Base-by-base conservation (phyloP, 805 yeast genomes). In the Candida nitratophila region DNA sequence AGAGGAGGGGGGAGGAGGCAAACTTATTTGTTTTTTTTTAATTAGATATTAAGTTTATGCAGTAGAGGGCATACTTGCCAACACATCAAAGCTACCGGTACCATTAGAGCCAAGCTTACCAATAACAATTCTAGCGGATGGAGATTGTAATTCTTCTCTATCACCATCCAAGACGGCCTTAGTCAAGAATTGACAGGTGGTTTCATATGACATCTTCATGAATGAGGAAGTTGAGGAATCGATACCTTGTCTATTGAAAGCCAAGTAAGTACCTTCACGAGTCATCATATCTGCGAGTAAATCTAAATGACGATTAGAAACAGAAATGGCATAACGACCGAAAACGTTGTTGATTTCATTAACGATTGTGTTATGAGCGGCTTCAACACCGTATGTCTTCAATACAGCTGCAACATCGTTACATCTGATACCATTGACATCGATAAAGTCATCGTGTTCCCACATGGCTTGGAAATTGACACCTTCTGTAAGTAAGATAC, bases 231-330 rank as follows among this genome's bases (percentile, higher is more conserved):
- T 89, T 14, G 93, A 79, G 1, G 96, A 77, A 64, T 93, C 98
- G 63, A 95, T 90, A 66, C 99, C 99, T 70, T 88, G 96, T 74
- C 99, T 86, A 68, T 88, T 90, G 74, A 93, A 93, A 22, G 99
- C 96, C 61, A 91, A 70, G 62, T 90, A 93, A 2, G 95, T 79
- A 59, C 99, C 99, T 68, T 93, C 98, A 67, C 99, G 81, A 5
- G 99, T 93, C 99, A 93, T 93, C 88, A 87, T 86, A 66, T 93
- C 99, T 51, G 95, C 99, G 65, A 93, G 83, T 64, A 93, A 79
- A 62, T 93, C 99, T 69, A 93, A 79, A 71, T 93, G 99, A 65
- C 99, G 87, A 43, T 79, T 71, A 45, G 93, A 84, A 47, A 93
- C 99, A 47, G 89, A 71, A 61, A 93, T 93, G 57, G 98, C 98